These are phyloP conservation scores for Leccinum fuscescens DNA, from an alignment of 1,284 basidiomycete genomes.

Conservation along the genomic window DNA sequence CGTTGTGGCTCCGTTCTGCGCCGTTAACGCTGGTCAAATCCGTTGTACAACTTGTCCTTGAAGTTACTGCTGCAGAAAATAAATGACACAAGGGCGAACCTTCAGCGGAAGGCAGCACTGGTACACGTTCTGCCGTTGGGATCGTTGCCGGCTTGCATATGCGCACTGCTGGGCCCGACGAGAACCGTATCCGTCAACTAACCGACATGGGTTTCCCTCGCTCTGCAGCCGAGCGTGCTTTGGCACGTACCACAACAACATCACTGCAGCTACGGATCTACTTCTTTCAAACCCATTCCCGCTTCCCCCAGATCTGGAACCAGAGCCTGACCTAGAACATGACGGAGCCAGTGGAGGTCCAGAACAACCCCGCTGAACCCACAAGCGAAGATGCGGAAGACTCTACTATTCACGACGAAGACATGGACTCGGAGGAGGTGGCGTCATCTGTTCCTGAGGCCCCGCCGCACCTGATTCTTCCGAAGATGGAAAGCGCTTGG, in stretches of 20 bases:
- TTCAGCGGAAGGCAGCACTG: slow-evolving; percentile 24
- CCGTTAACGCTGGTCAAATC: slow-evolving; percentile 74
- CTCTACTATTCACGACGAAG: no score
- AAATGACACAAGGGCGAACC: slow-evolving; percentile 62
- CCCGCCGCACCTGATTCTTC: no score
- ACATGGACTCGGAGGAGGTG: no score
- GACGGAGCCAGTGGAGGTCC: slow-evolving; percentile 34
- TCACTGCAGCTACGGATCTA: slow-evolving; percentile 87
- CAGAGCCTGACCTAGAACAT: slow-evolving; percentile 54
- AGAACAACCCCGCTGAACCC: slow-evolving; percentile 19
- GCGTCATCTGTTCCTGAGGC: no score
- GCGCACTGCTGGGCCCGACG: slow-evolving; percentile 59
- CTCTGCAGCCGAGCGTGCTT: slow-evolving; percentile 79
- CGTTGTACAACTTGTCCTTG: slow-evolving; percentile 77
- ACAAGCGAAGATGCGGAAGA: no score
- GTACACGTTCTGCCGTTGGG: slow-evolving; percentile 31
- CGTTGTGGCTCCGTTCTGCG: slow-evolving; percentile 77
- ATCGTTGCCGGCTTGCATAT: slow-evolving; percentile 41
- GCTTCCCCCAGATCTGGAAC: slow-evolving; percentile 51
- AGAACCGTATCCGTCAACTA: slow-evolving; percentile 76
- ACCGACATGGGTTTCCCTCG: slow-evolving; percentile 97
- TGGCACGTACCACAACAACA: slow-evolving; percentile 87
- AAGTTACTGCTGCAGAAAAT: slow-evolving; percentile 79
- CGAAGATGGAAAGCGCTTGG: no score
- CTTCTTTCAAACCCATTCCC: slow-evolving; percentile 83